These are phyloP conservation scores for Leptographium galeiforme DNA, from an alignment of 2,329 filamentous ascomycete genomes.

Conservation along the genomic window DNA sequence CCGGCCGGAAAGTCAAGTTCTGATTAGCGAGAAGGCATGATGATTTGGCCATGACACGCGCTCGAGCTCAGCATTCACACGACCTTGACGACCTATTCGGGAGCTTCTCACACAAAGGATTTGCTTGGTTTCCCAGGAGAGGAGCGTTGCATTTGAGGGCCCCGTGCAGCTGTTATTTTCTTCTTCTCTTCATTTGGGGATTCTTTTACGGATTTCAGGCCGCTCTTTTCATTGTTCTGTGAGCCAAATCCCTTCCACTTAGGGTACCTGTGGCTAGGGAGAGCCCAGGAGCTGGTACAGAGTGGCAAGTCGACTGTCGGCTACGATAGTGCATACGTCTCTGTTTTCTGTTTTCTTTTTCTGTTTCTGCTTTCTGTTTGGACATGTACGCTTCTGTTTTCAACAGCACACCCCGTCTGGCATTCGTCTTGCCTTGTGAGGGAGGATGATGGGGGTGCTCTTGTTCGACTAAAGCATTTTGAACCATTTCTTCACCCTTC, in stretches of 20 bases:
- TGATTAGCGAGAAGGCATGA: conserved; percentile 17
- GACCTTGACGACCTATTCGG: conserved; percentile 6
- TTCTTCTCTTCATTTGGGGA: background rate
- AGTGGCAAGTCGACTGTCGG: background rate
- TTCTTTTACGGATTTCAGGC: background rate
- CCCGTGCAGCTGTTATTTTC: background rate
- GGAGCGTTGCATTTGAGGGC: background rate
- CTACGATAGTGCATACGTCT: background rate
- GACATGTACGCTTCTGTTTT: background rate
- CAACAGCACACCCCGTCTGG: background rate
- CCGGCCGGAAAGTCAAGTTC: conserved; percentile 45
- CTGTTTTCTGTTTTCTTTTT: background rate
- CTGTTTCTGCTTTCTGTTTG: background rate
- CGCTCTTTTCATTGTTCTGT: background rate
- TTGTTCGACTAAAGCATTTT: background rate
- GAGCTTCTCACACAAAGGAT: background rate
- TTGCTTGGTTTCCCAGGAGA: background rate
- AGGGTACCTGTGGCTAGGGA: background rate
- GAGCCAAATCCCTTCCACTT: background rate
- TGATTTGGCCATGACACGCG: background rate
- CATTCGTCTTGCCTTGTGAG: background rate
- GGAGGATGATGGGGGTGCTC: background rate
- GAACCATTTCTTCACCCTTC: background rate
- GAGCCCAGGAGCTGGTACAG: background rate
- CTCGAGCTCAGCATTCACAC: background rate